Evolutionary conservation across 192 early-diverging fungal genomes (phyloP).

Genomic region (Coemansia asiatica): DNA sequence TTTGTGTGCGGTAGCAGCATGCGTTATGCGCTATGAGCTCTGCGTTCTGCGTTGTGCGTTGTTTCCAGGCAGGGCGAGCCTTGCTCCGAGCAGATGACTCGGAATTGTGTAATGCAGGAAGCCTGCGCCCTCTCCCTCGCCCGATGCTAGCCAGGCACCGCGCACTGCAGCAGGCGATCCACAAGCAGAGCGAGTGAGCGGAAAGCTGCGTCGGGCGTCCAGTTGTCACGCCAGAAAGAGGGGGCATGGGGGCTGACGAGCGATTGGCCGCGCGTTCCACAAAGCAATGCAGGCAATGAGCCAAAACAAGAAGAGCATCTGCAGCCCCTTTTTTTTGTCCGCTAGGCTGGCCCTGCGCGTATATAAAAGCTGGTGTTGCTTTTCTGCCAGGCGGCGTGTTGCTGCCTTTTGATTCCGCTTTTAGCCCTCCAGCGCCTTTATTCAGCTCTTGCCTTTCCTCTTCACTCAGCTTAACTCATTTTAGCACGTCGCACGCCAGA

Average conservation of each 20-base stretch:
- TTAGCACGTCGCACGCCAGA: too few species aligned
- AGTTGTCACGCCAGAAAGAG: not conserved
- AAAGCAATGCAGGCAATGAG: not conserved
- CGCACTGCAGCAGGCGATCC: not conserved
- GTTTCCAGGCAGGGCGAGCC: not conserved
- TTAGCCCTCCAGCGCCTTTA: not conserved
- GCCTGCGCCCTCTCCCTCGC: not conserved
- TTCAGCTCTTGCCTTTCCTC: not conserved
- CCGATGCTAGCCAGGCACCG: not conserved
- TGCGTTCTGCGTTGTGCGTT: not conserved
- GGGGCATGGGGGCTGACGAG: not conserved
- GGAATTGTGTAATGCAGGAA: conserved; percentile 1
- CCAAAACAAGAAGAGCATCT: too few species aligned
- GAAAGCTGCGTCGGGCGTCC: not conserved
- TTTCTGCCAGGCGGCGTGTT: not conserved
- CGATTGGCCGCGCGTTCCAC: not conserved
- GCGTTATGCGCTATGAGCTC: not conserved
- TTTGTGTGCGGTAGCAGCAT: too few species aligned
- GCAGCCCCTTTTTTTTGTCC: not conserved
- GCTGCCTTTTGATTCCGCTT: not conserved
- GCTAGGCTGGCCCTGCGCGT: not conserved
- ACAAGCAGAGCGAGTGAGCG: too few species aligned
- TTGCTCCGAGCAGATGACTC: not conserved
- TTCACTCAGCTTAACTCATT: too few species aligned
- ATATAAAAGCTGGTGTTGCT: not conserved